These are phyloP conservation scores for Nepenthes mirabilis DNA, from an alignment of 148 eudicot species.

Conservation along the genomic window DNA sequence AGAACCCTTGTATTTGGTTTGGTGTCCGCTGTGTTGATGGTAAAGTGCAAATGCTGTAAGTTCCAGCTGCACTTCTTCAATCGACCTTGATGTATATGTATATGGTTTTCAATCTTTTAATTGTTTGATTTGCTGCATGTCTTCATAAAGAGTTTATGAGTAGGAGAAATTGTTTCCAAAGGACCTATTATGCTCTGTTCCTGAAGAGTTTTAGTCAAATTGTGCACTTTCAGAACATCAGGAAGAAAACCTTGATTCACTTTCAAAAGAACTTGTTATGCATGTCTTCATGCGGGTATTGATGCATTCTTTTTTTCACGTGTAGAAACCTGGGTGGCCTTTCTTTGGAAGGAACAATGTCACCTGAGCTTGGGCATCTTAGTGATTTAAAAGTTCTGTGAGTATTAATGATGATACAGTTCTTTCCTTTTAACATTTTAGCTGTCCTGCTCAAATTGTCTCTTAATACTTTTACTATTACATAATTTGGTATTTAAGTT, in stretches of 20 bases:
- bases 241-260: neutral
- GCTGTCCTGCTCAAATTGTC: neutral
- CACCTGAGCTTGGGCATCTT: conserved; percentile 60
- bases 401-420: conserved; percentile 12
- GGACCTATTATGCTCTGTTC: neutral
- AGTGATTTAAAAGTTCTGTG: conserved; percentile 53
- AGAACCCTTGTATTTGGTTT: conserved; percentile 66
- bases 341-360: conserved; percentile 49
- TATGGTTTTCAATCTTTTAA: neutral
- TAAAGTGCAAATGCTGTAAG: conserved; percentile 82
- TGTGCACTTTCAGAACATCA: neutral
- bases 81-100: neutral
- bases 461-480: neutral
- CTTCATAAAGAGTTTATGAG: no score
- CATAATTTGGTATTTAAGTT: neutral
- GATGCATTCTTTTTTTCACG: conserved; percentile 1
- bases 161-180: no score
- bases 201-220: neutral
- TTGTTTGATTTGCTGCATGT: neutral
- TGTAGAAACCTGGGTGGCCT: conserved; percentile 48
- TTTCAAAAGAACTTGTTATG: no score
- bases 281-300: neutral
- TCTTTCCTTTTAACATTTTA: neutral
- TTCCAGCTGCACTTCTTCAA: conserved; percentile 9
- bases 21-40: conserved; percentile 61